Percentiles rank a stretch among this genome's conserved stretches.
Evolutionary conservation across 2,329 filamentous ascomycete genomes (phyloP).

Genomic region (Alternaria triticimaculans): DNA sequence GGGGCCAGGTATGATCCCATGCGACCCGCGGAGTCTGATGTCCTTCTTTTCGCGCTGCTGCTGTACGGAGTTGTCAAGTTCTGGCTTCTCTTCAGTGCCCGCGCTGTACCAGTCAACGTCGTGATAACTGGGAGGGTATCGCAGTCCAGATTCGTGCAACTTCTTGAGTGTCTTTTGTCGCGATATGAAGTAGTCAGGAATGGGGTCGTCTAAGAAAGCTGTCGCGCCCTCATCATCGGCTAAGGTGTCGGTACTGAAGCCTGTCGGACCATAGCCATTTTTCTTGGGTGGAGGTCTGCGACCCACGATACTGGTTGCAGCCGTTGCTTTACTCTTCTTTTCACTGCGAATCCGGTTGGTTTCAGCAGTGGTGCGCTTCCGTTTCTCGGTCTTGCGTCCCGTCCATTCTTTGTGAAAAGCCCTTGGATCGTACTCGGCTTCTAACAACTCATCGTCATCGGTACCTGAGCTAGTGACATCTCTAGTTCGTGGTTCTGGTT

Average conservation of each 20-base stretch:
- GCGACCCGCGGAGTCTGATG: slow-evolving; percentile 75
- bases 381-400: slow-evolving; percentile 62
- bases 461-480: slow-evolving; percentile 8
- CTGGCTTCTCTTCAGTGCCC: slow-evolving; percentile 71
- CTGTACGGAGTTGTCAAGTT: slow-evolving; percentile 65
- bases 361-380: slow-evolving; percentile 59
- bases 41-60: slow-evolving; percentile 76
- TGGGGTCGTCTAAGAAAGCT: slow-evolving; percentile 65
- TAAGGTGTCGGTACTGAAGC: slow-evolving; percentile 30
- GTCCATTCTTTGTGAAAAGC: slow-evolving; percentile 70
- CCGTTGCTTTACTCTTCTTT: slow-evolving; percentile 54
- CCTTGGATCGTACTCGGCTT: slow-evolving; percentile 61
- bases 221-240: slow-evolving; percentile 56
- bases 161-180: slow-evolving; percentile 72
- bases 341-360: slow-evolving; percentile 58
- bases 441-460: slow-evolving; percentile 41
- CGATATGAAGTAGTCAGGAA: slow-evolving; percentile 54
- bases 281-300: slow-evolving; percentile 37
- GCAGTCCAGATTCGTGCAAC: slow-evolving; percentile 72
- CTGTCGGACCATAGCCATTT: slow-evolving; percentile 7
- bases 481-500: neutral
- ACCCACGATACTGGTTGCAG: slow-evolving; percentile 52
- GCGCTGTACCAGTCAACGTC: slow-evolving; percentile 72
- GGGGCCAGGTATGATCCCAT: slow-evolving; percentile 82
- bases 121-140: slow-evolving; percentile 77